Evolutionary conservation across 2,329 filamentous ascomycete species (phyloP).

Genomic region (Colletotrichum lini): DNA sequence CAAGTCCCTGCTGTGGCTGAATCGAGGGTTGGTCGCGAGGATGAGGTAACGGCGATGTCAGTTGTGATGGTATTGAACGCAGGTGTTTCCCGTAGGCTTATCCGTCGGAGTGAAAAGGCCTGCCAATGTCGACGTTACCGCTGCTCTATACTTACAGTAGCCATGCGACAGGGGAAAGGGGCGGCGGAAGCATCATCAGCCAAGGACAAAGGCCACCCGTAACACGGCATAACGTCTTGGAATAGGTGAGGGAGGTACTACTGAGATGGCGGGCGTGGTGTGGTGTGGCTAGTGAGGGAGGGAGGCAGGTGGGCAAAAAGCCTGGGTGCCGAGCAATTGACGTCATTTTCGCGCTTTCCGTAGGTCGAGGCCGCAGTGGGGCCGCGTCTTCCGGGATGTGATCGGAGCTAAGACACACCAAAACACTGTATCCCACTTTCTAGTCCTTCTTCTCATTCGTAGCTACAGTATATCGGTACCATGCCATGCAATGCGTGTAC

Average conservation of each 20-base stretch:
- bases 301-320: background rate
- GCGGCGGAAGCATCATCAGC: background rate
- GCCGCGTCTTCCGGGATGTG: constrained; percentile 28
- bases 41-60: background rate
- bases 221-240: too few relatives aligned
- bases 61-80: background rate
- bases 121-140: background rate
- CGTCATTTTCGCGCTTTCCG: constrained; percentile 31
- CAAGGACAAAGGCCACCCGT: background rate
- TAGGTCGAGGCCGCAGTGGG: constrained; percentile 6
- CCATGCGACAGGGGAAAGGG: background rate
- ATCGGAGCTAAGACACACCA: background rate
- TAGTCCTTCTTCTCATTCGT: too few relatives aligned
- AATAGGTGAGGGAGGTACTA: constrained; percentile 1
- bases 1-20: background rate
- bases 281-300: background rate
- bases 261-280: background rate
- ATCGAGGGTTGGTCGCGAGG: background rate
- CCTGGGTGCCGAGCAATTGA: constrained; percentile 16
- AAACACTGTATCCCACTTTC: too few relatives aligned
- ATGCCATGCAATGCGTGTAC: too few relatives aligned
- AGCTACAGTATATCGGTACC: too few relatives aligned
- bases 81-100: background rate
- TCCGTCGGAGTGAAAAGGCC: background rate
- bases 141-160: background rate